Conservation (phyloP, 164 flowering plant species). For the Umbilicus rupestris region DNA sequence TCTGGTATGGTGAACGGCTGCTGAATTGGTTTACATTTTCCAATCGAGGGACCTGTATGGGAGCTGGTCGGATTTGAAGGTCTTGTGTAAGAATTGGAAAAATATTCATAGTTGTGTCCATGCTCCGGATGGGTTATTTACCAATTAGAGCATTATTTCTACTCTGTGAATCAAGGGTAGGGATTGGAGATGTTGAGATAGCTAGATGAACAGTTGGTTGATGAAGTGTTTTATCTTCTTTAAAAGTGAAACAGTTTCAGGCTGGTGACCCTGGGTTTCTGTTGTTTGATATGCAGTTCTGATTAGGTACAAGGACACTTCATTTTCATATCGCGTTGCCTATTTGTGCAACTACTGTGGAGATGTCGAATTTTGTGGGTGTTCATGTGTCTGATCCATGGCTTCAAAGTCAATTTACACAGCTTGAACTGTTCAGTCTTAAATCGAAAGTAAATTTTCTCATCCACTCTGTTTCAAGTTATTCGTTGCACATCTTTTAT, state of each 20-base stretch:
- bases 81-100: too few relatives aligned
- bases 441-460: constrained; percentile 32
- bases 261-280: background rate
- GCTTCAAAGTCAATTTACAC: constrained; percentile 60
- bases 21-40: too few relatives aligned
- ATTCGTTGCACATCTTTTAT: background rate
- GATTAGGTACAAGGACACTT: background rate
- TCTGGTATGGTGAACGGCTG: background rate
- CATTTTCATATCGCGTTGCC: background rate
- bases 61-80: too few relatives aligned
- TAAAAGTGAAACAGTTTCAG: background rate
- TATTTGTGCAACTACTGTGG: background rate
- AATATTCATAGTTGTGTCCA: too few relatives aligned
- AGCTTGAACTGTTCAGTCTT: constrained; percentile 51
- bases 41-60: too few relatives aligned
- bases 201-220: background rate
- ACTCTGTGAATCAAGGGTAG: background rate
- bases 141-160: too few relatives aligned
- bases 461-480: background rate
- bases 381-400: constrained; percentile 52
- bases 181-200: background rate
- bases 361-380: constrained; percentile 47
- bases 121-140: too few relatives aligned
- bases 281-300: background rate
- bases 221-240: background rate